Evolutionary conservation across 1,139 yeast genomes (phyloP), one percentile per base, ranked within the genome.

Genomic region (Candida glucosophila): DNA sequence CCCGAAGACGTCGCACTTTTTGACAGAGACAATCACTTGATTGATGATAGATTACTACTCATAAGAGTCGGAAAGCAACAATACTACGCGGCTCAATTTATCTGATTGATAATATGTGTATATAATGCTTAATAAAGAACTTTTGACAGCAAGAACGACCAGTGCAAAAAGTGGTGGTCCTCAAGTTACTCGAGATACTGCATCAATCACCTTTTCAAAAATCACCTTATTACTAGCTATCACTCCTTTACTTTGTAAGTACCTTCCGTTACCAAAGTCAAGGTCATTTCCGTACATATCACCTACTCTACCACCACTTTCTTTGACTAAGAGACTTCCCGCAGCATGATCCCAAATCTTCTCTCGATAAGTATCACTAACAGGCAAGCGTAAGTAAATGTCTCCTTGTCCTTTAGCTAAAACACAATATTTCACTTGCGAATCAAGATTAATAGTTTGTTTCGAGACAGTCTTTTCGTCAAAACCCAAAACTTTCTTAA

Each of bases 311-410:
- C 98, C 98, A 23, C 97, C 97, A 40, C 93, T 82, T 52, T 92
- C 98, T 19, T 72, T 66, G 22, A 92, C 76, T 36, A 90, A 68
- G 9, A 88, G 64, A 41, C 81, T 79, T 5, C 98, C 99, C 2
- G 96, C 94, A 14, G 97, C 97, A 50, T 90, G 99, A 52, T 90
- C 99, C 98, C 98, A 90, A 33, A 90, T 86, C 56, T 92, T 90
- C 49, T 90, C 99, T 43, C 83, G 72, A 51, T 88, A 90, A 3
- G 69, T 56, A 27, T 73, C 67, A 37, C 70, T 75, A 24, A 78
- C 73, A 8, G 99, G 98, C 32, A 92, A 60, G 40, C 99, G 76
- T 36, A 90, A 64, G 43, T 92, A 90, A 14, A 88, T 72, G 45
- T 90, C 97, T 4, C 96, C 97, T 34, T 81, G 79, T 22, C 98